Evolutionary conservation across 2,329 filamentous ascomycete species (phyloP).

Genomic region (Bipolaris gigantea): DNA sequence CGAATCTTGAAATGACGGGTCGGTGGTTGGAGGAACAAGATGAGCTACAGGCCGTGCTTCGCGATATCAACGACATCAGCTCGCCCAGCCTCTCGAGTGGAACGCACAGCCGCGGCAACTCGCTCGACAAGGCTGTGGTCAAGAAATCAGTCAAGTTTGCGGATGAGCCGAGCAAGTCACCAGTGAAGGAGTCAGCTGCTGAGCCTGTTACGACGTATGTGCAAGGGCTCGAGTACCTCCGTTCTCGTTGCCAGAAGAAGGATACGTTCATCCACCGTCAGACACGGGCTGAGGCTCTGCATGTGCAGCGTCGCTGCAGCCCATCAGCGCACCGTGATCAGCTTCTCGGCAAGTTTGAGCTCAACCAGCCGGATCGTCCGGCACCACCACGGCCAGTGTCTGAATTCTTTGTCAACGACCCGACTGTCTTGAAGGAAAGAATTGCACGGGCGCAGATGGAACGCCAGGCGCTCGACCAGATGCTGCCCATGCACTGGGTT

Average conservation of each 20-base stretch:
- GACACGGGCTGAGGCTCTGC: slow-evolving; percentile 83
- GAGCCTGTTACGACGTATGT: slow-evolving; percentile 77
- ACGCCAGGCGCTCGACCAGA: slow-evolving; percentile 74
- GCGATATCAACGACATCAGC: slow-evolving; percentile 53
- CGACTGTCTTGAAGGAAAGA: slow-evolving; percentile 64
- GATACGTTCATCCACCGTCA: slow-evolving; percentile 87
- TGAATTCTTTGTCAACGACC: slow-evolving; percentile 52
- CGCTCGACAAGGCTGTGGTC: slow-evolving; percentile 45
- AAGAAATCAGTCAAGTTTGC: slow-evolving; percentile 81
- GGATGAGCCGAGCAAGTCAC: slow-evolving; percentile 30
- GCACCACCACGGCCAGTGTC: slow-evolving; percentile 50
- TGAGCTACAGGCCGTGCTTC: slow-evolving; percentile 70
- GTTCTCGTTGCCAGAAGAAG: slow-evolving; percentile 64
- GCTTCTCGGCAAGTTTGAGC: slow-evolving; percentile 81
- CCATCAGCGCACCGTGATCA: slow-evolving; percentile 74
- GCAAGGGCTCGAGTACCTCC: slow-evolving; percentile 78
- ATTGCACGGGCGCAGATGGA: slow-evolving; percentile 68
- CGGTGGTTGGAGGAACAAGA: slow-evolving; percentile 84
- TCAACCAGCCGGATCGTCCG: slow-evolving; percentile 56
- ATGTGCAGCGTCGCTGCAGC: slow-evolving; percentile 77
- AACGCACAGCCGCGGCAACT: slow-evolving; percentile 40
- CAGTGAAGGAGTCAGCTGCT: slow-evolving; percentile 30
- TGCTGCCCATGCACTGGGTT: slow-evolving; percentile 63
- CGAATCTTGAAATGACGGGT: slow-evolving; percentile 82
- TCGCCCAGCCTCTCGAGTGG: slow-evolving; percentile 46